These are phyloP conservation scores for Lodderomyces theae DNA, from an alignment of 1,139 yeast genomes.

Conservation along the genomic window DNA sequence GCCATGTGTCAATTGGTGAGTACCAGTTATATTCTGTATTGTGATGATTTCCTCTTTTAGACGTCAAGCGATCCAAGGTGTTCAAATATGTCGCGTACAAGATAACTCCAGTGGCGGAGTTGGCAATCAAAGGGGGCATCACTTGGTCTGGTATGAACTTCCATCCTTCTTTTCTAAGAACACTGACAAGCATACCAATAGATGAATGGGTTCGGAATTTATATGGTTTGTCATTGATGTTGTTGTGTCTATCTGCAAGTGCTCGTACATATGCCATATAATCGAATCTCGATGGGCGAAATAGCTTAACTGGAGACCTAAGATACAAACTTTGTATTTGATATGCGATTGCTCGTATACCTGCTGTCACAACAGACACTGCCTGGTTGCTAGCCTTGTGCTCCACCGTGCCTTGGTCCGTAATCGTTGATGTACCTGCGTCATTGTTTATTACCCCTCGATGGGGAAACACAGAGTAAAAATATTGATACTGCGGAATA, in stretches of 20 bases:
- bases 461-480: neutral
- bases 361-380: constrained; percentile 64
- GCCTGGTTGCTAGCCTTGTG: constrained; percentile 28
- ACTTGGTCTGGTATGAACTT: constrained; percentile 78
- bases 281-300: constrained; percentile 88
- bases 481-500: neutral
- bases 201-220: constrained; percentile 72
- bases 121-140: constrained; percentile 83
- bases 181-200: constrained; percentile 66
- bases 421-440: neutral
- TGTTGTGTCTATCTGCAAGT: constrained; percentile 46
- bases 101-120: constrained; percentile 82
- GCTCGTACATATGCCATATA: constrained; percentile 68
- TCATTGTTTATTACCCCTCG: neutral
- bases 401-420: neutral
- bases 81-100: constrained; percentile 78
- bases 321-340: constrained; percentile 77
- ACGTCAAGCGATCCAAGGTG: constrained; percentile 35
- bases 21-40: constrained; percentile 20
- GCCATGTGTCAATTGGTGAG: constrained; percentile 56
- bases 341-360: constrained; percentile 76
- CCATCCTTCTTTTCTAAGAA: constrained; percentile 81
- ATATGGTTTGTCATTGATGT: constrained; percentile 57
- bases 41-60: constrained; percentile 5
- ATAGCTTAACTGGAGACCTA: constrained; percentile 80